Percentiles rank a stretch among this genome's conserved stretches.
Conservation (phyloP, 441 rosid species). For the Breynia disticha region DNA sequence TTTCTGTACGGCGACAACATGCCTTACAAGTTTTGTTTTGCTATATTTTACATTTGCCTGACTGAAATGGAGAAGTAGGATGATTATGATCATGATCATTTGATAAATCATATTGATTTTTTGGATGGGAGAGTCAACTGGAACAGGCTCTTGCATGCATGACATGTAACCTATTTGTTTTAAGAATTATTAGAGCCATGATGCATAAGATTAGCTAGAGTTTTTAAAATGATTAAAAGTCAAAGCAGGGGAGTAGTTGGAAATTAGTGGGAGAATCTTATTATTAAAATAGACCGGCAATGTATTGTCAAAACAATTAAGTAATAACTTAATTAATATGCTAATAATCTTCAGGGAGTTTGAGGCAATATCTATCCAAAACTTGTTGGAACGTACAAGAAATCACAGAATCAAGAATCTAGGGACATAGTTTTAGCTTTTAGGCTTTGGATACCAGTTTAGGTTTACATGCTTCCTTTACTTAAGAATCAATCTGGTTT, state of each 20-base stretch:
- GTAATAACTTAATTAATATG: no score
- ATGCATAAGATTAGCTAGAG: conserved; percentile 6
- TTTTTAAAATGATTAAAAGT: conserved; percentile 15
- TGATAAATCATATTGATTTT: conserved; percentile 4
- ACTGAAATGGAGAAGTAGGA: conserved; percentile 11
- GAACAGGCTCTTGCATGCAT: conserved; percentile 26
- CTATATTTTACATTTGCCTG: conserved; percentile 13
- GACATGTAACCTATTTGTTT: conserved; percentile 20
- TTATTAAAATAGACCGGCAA: neutral
- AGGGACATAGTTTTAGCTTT: conserved; percentile 16
- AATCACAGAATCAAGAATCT: conserved; percentile 9
- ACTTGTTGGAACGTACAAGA: conserved; percentile 19
- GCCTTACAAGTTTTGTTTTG: conserved; percentile 1
- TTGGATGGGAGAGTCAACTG: conserved; percentile 19
- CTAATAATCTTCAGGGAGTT: neutral
- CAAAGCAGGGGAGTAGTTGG: conserved; percentile 32
- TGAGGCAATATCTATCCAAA: neutral
- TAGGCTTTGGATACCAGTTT: conserved; percentile 15
- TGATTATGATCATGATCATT: conserved; percentile 10
- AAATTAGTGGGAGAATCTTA: conserved; percentile 21
- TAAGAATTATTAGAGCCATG: conserved; percentile 5
- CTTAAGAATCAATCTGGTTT: neutral
- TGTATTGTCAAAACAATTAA: conserved; percentile 7
- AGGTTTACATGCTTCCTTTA: conserved; percentile 13
- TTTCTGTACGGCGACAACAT: no score